Percentiles rank a stretch among this genome's conserved stretches.
These are phyloP conservation scores for Tremella yokohamensis DNA, from an alignment of 768 basidiomycete species.

Conservation along the genomic window DNA sequence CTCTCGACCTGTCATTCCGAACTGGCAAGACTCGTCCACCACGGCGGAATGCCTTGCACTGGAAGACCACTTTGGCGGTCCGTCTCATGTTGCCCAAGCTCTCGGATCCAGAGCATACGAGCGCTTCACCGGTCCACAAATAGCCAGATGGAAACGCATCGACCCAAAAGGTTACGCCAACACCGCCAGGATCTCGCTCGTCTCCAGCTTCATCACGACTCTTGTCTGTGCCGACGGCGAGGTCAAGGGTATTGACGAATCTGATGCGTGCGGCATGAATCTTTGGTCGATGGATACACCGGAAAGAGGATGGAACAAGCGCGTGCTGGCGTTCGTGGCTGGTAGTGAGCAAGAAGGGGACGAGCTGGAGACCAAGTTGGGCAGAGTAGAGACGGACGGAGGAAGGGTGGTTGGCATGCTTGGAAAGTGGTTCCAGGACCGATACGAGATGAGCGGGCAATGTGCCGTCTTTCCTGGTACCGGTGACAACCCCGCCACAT, in stretches of 20 bases:
- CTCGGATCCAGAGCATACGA: slow-evolving; percentile 83
- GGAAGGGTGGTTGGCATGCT: slow-evolving; percentile 67
- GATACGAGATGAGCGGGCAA: slow-evolving; percentile 70
- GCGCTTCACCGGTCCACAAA: slow-evolving; percentile 82
- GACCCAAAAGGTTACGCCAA: slow-evolving; percentile 53
- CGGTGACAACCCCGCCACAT: slow-evolving; percentile 84
- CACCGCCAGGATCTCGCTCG: slow-evolving; percentile 69
- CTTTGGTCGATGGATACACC: slow-evolving; percentile 71
- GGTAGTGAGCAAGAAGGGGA: slow-evolving; percentile 55
- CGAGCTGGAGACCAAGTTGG: slow-evolving; percentile 66
- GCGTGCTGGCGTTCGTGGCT: slow-evolving; percentile 61
- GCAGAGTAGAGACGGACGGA: slow-evolving; percentile 70
- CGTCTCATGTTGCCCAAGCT: slow-evolving; percentile 67
- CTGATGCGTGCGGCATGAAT: slow-evolving; percentile 88
- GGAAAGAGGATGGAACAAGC: slow-evolving; percentile 64
- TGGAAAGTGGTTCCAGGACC: slow-evolving; percentile 65
- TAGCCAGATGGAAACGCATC: slow-evolving; percentile 60
- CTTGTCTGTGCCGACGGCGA: slow-evolving; percentile 65
- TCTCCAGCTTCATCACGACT: slow-evolving; percentile 78
- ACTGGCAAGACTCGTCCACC: slow-evolving; percentile 90
- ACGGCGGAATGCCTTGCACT: slow-evolving; percentile 67
- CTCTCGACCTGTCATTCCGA: slow-evolving; percentile 65
- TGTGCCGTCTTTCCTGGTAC: slow-evolving; percentile 80
- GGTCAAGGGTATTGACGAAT: slow-evolving; percentile 77
- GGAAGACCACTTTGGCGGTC: slow-evolving; percentile 66